Conservation (phyloP, 129 eudicot genomes). For the Flaveria sonorensis region DNA sequence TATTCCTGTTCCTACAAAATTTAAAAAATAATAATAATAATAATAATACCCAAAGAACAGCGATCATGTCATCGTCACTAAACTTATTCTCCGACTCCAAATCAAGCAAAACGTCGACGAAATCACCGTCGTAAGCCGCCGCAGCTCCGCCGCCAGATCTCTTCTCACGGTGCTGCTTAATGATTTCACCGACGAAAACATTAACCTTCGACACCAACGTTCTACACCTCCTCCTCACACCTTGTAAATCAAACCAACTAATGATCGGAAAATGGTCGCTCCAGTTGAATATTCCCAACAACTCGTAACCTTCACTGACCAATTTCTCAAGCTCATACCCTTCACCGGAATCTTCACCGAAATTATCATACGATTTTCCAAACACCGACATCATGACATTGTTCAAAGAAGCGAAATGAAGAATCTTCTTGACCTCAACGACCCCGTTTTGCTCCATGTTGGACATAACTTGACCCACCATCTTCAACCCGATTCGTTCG, state of each 20-base stretch:
- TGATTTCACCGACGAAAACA: conserved; percentile 65
- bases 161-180: conserved; percentile 55
- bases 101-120: conserved; percentile 91
- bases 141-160: conserved; percentile 30
- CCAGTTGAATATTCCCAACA: conserved; percentile 84
- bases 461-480: conserved; percentile 48
- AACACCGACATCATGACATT: conserved; percentile 96
- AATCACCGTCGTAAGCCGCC: conserved; percentile 51
- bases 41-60: conserved; percentile 79
- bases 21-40: not conserved
- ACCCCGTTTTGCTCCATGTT: conserved; percentile 50
- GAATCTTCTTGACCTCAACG: conserved; percentile 62
- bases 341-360: conserved; percentile 18
- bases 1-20: conserved; percentile 8
- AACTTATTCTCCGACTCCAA: conserved; percentile 69
- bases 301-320: conserved; percentile 86
- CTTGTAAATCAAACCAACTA: conserved; percentile 86
- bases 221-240: conserved; percentile 72
- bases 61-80: conserved; percentile 76
- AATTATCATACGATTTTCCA: conserved; percentile 54
- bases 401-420: conserved; percentile 77
- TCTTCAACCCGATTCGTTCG: conserved; percentile 50
- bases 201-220: conserved; percentile 60
- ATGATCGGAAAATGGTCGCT: conserved; percentile 77
- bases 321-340: conserved; percentile 52